Evolutionary conservation across 176 grass and related monocot genomes (phyloP), one percentile per base, ranked within the genome.

Genomic region (Oryza meridionalis): DNA sequence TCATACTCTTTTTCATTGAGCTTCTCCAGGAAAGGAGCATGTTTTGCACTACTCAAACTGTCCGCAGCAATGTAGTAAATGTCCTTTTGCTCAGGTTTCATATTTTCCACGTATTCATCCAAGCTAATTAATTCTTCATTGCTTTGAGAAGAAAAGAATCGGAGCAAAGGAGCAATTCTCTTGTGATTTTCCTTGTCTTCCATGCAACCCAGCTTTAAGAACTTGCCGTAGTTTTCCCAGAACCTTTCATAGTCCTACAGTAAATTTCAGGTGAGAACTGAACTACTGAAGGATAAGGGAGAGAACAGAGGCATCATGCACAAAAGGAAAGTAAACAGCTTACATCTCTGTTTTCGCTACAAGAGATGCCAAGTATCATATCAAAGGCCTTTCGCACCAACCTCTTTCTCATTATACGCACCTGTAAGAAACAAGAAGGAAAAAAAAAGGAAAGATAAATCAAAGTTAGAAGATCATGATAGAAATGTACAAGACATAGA

Each of bases 211-310:
- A 99, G 67, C 68, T 99, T 99, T 26, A 99, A 84, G 71, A 88
- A 90, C 78, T 99, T 99, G 29, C 96, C 96, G 79, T 89, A 99
- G 67, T 96, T 99, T 84, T 99, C 96, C 96, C 96, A 99, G 78
- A 99, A 99, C 7, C 68, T 92, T 61, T 99, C 96, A 79, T 99
- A 99, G 67, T 92, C 96, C 96, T 98, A 71, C 24, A 81, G 21
- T 38, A 80, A 67, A 86, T 25, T 86, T 71, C 38, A n/a, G 47
- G 85, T 82, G 16, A 80, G 77, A 46, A 79, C 13, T 16, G 42
- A 43, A 43, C 42, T 43, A 43, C 42, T 43, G 1, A 62, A 69
- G 75, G 19, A 31, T 19, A 74, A 70, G 38, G 9, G 7, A 40
- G 9, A 74, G 77, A 45, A 73, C 46, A 12, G 65, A 70, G 40